phyloP scores from a whole-genome alignment of 352 stramenopile genomes.

The Pythium angustatum region DNA sequence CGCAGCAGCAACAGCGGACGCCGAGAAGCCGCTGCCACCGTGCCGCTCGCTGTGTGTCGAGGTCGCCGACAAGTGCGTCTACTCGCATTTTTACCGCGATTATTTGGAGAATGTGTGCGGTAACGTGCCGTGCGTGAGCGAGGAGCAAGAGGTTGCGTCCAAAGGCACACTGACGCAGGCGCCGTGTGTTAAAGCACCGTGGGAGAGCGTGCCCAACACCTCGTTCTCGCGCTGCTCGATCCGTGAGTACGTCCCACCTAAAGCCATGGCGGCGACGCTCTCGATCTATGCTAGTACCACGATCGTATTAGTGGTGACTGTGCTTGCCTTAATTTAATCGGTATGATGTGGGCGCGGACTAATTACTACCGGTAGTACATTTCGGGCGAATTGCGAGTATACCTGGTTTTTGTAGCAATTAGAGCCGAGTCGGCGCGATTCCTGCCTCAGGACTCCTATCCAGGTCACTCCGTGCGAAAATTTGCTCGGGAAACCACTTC shows the following conservation, averaged over 20 bases:
- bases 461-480: too few relatives aligned
- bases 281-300: not conserved
- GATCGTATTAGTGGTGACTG: not conserved
- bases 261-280: not conserved
- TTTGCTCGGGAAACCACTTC: too few relatives aligned
- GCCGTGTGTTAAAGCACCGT: slow-evolving; percentile 47
- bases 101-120: slow-evolving; percentile 70
- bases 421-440: too few relatives aligned
- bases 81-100: slow-evolving; percentile 63
- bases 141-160: slow-evolving; percentile 43
- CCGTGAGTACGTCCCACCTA: slow-evolving; percentile 46
- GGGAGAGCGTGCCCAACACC: slow-evolving; percentile 49
- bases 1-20: slow-evolving; percentile 9
- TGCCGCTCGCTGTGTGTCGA: slow-evolving; percentile 76
- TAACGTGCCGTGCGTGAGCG: slow-evolving; percentile 58
- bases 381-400: too few relatives aligned
- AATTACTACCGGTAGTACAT: too few relatives aligned
- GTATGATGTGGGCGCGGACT: too few relatives aligned
- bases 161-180: slow-evolving; percentile 37
- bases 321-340: slow-evolving; percentile 2
- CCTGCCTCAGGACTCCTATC: too few relatives aligned
- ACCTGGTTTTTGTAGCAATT: too few relatives aligned
- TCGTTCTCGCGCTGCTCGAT: slow-evolving; percentile 61
- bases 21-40: slow-evolving; percentile 43
- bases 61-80: slow-evolving; percentile 76